A percentile compares a stretch with the other conserved stretches of the same genome.
Evolutionary conservation across 257 asterid species (phyloP).

Genomic region (Nicotiana tabacum): DNA sequence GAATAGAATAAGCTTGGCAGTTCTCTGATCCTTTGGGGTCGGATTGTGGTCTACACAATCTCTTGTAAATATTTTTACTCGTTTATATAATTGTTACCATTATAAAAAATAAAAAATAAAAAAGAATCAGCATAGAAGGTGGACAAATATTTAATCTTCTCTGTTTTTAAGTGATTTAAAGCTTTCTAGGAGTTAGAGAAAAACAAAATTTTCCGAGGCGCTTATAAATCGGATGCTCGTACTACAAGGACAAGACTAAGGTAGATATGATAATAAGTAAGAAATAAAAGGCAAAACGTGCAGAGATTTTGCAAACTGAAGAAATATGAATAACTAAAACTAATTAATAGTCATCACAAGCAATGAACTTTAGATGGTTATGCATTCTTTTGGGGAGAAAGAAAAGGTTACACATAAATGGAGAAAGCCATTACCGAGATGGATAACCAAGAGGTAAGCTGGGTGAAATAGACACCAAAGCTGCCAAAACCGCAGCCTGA

Average conservation of each 20-base stretch:
- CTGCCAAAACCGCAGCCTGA: conserved; percentile 90
- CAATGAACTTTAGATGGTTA: background rate
- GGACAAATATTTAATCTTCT: background rate
- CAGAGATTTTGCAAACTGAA: background rate
- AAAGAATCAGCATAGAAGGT: background rate
- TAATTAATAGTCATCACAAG: background rate
- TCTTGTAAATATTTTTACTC: too few relatives aligned
- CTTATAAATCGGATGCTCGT: background rate
- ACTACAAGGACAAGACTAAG: background rate
- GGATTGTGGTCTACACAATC: too few relatives aligned
- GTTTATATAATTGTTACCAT: too few relatives aligned
- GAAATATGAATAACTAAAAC: background rate
- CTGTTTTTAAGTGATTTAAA: background rate
- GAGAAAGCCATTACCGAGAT: conserved; percentile 50
- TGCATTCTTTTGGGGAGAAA: background rate
- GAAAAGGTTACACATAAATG: conserved; percentile 5
- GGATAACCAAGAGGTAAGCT: conserved; percentile 97
- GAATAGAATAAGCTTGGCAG: too few relatives aligned
- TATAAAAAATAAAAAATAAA: background rate
- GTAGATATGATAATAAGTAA: background rate
- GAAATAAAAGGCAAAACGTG: background rate
- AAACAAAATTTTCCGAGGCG: background rate
- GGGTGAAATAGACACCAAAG: conserved; percentile 80
- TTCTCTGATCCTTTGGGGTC: too few relatives aligned
- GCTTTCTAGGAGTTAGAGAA: background rate